These are phyloP conservation scores for Casuarina equisetifolia DNA, from an alignment of 306 rosid species.

Conservation along the genomic window DNA sequence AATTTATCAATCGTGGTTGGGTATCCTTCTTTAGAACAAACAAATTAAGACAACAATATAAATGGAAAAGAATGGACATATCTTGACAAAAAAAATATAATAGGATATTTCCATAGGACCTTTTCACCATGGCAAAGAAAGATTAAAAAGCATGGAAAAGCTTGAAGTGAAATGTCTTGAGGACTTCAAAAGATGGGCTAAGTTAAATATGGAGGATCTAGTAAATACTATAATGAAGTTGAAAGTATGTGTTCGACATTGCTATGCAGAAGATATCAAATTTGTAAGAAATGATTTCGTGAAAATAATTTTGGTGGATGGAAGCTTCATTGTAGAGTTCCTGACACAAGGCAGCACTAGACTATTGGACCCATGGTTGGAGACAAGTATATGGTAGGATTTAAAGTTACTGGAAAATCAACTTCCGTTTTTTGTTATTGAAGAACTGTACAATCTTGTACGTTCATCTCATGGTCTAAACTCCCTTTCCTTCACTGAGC, in stretches of 20 bases:
- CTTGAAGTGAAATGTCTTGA: background rate
- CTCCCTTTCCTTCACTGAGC: background rate
- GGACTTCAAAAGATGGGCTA: background rate
- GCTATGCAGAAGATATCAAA: background rate
- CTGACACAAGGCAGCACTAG: background rate
- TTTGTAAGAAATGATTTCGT: background rate
- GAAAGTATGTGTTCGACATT: background rate
- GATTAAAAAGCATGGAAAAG: background rate
- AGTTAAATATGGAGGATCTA: background rate
- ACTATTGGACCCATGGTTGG: background rate
- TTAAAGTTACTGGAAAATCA: constrained; percentile 4
- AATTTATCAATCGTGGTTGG: too few species aligned
- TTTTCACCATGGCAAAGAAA: too few species aligned
- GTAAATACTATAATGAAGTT: background rate
- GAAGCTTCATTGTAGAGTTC: background rate
- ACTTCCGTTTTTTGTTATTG: background rate
- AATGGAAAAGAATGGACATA: too few species aligned
- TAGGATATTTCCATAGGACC: too few species aligned
- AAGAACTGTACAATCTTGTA: background rate
- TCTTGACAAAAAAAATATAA: too few species aligned
- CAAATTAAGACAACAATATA: too few species aligned
- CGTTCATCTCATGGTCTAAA: background rate
- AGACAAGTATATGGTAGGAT: background rate
- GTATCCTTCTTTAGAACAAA: too few species aligned
- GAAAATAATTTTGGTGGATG: background rate